Base-by-base conservation (phyloP, 2,329 filamentous ascomycete species). In the Penicillium paneum region DNA sequence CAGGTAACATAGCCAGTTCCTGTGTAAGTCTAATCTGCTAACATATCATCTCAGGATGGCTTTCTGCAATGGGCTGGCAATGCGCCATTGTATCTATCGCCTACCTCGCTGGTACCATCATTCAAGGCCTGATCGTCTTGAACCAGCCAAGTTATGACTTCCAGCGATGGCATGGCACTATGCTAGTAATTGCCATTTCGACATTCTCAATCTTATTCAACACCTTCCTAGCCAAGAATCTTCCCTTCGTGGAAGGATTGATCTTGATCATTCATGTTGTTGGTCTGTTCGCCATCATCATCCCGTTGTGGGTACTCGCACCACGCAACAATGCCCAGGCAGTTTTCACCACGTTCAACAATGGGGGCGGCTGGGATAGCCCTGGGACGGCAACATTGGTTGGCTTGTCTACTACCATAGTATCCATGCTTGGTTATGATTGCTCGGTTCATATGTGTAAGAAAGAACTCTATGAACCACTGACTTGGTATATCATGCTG, bases 381-480 rank as follows among this genome's bases (percentile, higher is more conserved):
- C 57, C 64, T 21, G 75, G 74, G 1, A 65, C 72, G n/a, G 69
- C 74, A 1, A 68, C 71, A 1, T 64, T 77, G 53, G 69, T 78
- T 8, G 76, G 76, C 1, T 62, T 77, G 11, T 66, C 70, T 3
- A 71, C 70, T 3, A 74, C 75, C 2, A 70, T 78, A 8, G 70
- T 69, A 2, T 70, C 73, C 2, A 70, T 78, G 59, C 66, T 76
- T 46, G 75, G 75, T 34, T 74, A 72, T 39, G 74, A 76, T 58
- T 74, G 71, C 54, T 68, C 73, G 1, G 75, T 76, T n/a, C 75
- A 78, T 59, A 77, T 78, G 75, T 73, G 74, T 76, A 69, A 60
- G 70, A 34, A 31, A 21, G 45, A 48, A 28, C 34, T 21, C 28
- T 5, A 13, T 26, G 5, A 10, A 65, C 5, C 17, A 12, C 3